Base-by-base conservation (phyloP, 1,284 basidiomycete species). In the Cerioporus squamosus region DNA sequence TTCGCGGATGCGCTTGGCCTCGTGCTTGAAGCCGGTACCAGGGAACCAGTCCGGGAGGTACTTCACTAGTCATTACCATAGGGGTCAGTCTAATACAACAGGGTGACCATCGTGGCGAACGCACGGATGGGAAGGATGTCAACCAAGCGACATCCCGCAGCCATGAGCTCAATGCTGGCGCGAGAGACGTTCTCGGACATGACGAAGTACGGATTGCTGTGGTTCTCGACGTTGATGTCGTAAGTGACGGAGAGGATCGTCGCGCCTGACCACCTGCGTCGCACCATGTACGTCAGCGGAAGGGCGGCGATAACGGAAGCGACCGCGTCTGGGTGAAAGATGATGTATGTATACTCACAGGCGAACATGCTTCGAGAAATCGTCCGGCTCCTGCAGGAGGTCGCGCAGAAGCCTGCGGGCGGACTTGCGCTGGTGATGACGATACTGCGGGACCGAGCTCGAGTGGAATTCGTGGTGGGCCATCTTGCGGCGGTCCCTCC, bases 31-130 rank as follows among this genome's bases (percentile, higher is more conserved):
- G 2, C 67, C 68, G 0, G 76, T 72, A 5, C 78, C 78, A 2
- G 78, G 78, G 44, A 79, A 62, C 77, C 77, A 79, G 7, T 53
- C 64, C 0, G 78, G 78, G 14, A 79, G 54, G 49, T 77, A 66
- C 53, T 68, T 72, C 44, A 79, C 68, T 66, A 31, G 18, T 20
- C 14, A 12, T 36, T 15, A 3, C 14, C 10, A 38, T 14, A 45
- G 15, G 5, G 14, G 2, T 45, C 22, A 44, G 23, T 3, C 6
- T 29, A 17, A 15, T 26, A 15, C 23, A 12, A 5, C 5, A 51
- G 36, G 5, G 9, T 24, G 23, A 58, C 33, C 44, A 60, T 44
- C 15, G 31, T 33, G 12, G 9, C 20, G n/a, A 50, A 40, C 24
- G 7, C 20, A 51, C 53, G 38, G 15, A 55, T 48, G 12, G 53